Conservation (phyloP, 805 yeast species). For the Candida multigemmis region DNA sequence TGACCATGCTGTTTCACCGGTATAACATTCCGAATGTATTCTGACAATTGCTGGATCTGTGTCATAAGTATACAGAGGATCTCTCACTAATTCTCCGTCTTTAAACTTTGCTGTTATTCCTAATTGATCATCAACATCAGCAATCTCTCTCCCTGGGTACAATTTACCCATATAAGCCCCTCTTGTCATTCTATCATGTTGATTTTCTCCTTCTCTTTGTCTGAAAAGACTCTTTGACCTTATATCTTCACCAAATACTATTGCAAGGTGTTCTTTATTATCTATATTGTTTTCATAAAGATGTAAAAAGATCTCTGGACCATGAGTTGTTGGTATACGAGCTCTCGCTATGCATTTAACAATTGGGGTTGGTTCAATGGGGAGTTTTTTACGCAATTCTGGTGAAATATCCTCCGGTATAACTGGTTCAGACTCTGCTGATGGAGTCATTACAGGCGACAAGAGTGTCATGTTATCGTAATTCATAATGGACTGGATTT, state of each 20-base stretch:
- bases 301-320: slow-evolving; percentile 90
- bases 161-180: slow-evolving; percentile 93
- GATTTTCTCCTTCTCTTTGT: slow-evolving; percentile 61
- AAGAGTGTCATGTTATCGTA: slow-evolving; percentile 13
- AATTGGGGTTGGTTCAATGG: slow-evolving; percentile 48
- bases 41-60: slow-evolving; percentile 59
- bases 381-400: slow-evolving; percentile 19
- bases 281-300: slow-evolving; percentile 81
- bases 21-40: slow-evolving; percentile 95
- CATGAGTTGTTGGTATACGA: slow-evolving; percentile 90
- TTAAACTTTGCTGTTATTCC: slow-evolving; percentile 21
- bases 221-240: slow-evolving; percentile 67
- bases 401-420: slow-evolving; percentile 10
- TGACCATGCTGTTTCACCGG: slow-evolving; percentile 99
- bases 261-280: slow-evolving; percentile 90
- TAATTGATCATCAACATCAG: slow-evolving; percentile 44
- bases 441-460: slow-evolving; percentile 13
- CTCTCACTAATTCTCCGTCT: slow-evolving; percentile 22
- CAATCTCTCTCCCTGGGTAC: slow-evolving; percentile 73
- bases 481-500: slow-evolving; percentile 2
- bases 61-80: slow-evolving; percentile 15
- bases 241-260: slow-evolving; percentile 90
- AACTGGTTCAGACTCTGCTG: slow-evolving; percentile 6
- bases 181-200: slow-evolving; percentile 92
- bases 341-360: slow-evolving; percentile 92